These are phyloP conservation scores for Leptodontidium sp. DNA, from an alignment of 2,329 filamentous ascomycete species.

Conservation along the genomic window DNA sequence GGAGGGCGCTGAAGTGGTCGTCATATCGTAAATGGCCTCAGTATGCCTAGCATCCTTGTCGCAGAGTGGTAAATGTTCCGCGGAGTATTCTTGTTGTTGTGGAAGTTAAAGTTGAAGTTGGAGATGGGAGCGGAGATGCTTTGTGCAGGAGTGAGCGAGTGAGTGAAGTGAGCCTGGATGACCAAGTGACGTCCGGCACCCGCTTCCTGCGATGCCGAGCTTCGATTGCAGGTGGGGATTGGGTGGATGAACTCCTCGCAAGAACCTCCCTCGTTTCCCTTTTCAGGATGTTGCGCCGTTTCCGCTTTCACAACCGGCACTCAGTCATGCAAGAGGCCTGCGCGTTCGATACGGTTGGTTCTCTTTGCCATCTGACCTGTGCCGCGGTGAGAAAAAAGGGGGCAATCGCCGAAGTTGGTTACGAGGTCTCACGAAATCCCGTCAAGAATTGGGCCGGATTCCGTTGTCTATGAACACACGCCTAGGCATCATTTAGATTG, in stretches of 20 bases:
- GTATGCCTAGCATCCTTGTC: slow-evolving; percentile 35
- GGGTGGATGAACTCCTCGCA: background rate
- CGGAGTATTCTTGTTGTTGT: slow-evolving; percentile 18
- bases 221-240: slow-evolving; percentile 3
- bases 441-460: slow-evolving; percentile 1
- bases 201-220: slow-evolving; percentile 31
- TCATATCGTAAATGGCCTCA: slow-evolving; percentile 32
- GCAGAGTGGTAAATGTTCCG: background rate
- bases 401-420: slow-evolving; percentile 15
- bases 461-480: background rate
- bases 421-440: background rate
- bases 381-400: slow-evolving; percentile 22
- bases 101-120: slow-evolving; percentile 3
- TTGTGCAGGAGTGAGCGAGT: slow-evolving; percentile 2
- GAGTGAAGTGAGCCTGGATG: slow-evolving; percentile 5
- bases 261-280: background rate
- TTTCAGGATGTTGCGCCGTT: slow-evolving; percentile 5
- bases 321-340: slow-evolving; percentile 17
- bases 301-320: slow-evolving; percentile 7
- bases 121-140: slow-evolving; percentile 10
- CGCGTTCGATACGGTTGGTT: slow-evolving; percentile 6
- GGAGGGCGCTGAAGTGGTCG: slow-evolving; percentile 37
- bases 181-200: slow-evolving; percentile 15
- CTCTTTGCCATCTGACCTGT: slow-evolving; percentile 11
- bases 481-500: background rate